phyloP scores from a whole-genome alignment of 1,284 basidiomycete genomes.

The Takashimella koratensis region DNA sequence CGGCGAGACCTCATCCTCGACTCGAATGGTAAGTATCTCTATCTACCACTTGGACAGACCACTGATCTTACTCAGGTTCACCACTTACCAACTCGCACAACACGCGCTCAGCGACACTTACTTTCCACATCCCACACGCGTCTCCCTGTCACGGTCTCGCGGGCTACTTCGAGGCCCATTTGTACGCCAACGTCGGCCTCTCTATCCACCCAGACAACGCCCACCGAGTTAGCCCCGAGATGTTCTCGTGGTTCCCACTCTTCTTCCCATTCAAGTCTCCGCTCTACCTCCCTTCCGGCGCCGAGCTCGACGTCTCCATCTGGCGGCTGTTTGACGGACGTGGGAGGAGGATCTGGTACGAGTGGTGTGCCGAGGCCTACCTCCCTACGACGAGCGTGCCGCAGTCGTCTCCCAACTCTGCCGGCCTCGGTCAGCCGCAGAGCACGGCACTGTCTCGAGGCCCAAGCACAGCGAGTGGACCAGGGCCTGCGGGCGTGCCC shows the following conservation, averaged over 20 bases:
- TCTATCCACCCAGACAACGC: constrained; percentile 91
- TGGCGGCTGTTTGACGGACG: constrained; percentile 87
- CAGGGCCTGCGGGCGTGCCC: constrained; percentile 8
- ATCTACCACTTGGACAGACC: background rate
- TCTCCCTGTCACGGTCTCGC: constrained; percentile 95
- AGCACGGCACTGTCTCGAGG: background rate
- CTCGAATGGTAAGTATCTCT: constrained; percentile 57
- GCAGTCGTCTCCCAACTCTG: constrained; percentile 5
- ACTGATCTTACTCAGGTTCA: constrained; percentile 54
- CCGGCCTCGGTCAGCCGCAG: background rate
- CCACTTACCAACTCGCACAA: constrained; percentile 87
- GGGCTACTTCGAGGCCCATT: constrained; percentile 93
- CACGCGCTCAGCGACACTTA: constrained; percentile 69
- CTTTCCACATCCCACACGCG: constrained; percentile 91
- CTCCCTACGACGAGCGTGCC: constrained; percentile 53
- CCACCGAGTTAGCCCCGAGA: constrained; percentile 78
- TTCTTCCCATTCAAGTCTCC: constrained; percentile 96
- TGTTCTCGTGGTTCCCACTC: constrained; percentile 98
- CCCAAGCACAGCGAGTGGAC: background rate
- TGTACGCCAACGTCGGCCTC: constrained; percentile 83
- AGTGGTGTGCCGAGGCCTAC: constrained; percentile 94
- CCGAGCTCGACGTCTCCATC: constrained; percentile 87
- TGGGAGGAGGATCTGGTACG: constrained; percentile 80
- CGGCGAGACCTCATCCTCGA: constrained; percentile 71
- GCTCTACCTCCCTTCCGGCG: constrained; percentile 84